Percentiles rank a stretch among this genome's conserved stretches.
Conservation (phyloP, 768 basidiomycete genomes). For the Mrakia blollopis region DNA sequence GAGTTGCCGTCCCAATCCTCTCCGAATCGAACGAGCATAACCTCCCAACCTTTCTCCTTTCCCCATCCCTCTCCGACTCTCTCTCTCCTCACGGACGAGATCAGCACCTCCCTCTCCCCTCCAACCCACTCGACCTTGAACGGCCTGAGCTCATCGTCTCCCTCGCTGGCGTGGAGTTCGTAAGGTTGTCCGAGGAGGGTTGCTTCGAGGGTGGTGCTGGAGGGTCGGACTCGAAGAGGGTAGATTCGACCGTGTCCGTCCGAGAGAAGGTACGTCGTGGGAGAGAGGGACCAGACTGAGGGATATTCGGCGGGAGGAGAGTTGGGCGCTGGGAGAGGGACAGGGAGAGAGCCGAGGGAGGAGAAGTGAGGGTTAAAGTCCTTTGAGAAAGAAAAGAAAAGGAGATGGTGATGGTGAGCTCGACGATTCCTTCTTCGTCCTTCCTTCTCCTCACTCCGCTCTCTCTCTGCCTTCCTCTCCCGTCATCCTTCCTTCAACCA, state of each 20-base stretch:
- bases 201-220: not conserved
- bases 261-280: slow-evolving; percentile 53
- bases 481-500: too few relatives aligned
- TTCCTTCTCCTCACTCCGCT: not conserved
- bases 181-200: slow-evolving; percentile 13
- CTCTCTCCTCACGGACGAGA: slow-evolving; percentile 7
- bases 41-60: slow-evolving; percentile 27
- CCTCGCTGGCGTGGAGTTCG: slow-evolving; percentile 11
- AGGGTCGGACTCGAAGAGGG: slow-evolving; percentile 46
- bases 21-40: slow-evolving; percentile 14
- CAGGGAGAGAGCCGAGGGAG: slow-evolving; percentile 32
- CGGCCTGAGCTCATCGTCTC: slow-evolving; percentile 11
- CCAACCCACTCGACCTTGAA: slow-evolving; percentile 34
- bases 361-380: slow-evolving; percentile 26
- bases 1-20: slow-evolving; percentile 22
- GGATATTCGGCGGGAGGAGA: slow-evolving; percentile 65
- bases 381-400: not conserved
- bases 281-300: slow-evolving; percentile 57
- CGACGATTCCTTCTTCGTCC: not conserved
- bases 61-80: slow-evolving; percentile 8
- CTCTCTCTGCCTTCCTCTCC: not conserved
- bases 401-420: not conserved
- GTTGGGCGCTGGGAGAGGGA: slow-evolving; percentile 11
- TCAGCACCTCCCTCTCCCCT: slow-evolving; percentile 8
- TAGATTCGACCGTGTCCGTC: slow-evolving; percentile 70